A percentile compares a stretch with the other conserved stretches of the same genome.
These are phyloP conservation scores for Colletotrichum acutatum DNA, from an alignment of 2,329 filamentous ascomycete genomes.

Conservation along the genomic window DNA sequence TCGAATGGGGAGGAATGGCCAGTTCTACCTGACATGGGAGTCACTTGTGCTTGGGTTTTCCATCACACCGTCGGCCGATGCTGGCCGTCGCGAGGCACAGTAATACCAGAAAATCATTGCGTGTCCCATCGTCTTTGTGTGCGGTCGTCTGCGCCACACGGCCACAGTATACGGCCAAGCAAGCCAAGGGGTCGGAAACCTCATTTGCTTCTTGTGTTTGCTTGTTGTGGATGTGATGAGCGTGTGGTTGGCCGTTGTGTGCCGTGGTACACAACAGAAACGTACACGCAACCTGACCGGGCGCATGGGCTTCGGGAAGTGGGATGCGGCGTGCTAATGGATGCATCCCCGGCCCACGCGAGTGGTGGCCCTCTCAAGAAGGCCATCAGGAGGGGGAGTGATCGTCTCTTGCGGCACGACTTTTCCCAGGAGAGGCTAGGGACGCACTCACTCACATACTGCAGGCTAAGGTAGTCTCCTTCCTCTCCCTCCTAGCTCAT, in stretches of 20 bases:
- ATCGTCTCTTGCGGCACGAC: neutral
- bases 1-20: neutral
- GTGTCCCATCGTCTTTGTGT: conserved; percentile 2
- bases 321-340: conserved; percentile 19
- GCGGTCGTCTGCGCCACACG: neutral
- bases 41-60: neutral
- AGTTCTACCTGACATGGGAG: conserved; percentile 14
- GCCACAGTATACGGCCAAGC: neutral
- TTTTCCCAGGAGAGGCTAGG: neutral
- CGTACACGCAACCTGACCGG: neutral
- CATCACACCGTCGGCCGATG: conserved; percentile 16
- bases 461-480: neutral
- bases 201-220: neutral
- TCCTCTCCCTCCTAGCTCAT: neutral
- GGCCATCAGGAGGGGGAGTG: neutral
- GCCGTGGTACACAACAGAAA: neutral
- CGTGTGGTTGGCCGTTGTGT: conserved; percentile 11
- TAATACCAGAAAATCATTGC: neutral
- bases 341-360: conserved; percentile 15
- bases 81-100: neutral
- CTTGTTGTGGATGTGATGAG: conserved; percentile 15
- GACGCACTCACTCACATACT: neutral
- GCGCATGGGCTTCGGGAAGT: conserved; percentile 24
- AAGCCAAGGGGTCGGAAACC: conserved; percentile 19
- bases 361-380: neutral